Conservation (phyloP, 225 moss, liverwort and hornwort genomes). For the Pleurozium schreberi region DNA sequence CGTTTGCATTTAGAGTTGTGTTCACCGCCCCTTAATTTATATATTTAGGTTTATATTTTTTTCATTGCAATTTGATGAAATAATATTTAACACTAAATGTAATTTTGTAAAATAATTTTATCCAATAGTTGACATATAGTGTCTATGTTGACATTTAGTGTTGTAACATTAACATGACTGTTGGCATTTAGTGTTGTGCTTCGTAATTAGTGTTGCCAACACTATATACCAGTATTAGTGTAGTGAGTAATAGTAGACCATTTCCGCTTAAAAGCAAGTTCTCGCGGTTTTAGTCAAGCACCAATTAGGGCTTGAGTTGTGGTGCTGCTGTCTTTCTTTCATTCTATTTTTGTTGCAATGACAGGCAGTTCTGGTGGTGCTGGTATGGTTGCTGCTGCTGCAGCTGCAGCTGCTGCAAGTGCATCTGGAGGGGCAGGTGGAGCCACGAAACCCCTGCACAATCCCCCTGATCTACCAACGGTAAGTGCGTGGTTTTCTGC, state of each 20-base stretch:
- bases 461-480: conserved; percentile 87
- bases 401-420: conserved; percentile 88
- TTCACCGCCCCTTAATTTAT: too few relatives aligned
- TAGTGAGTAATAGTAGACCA: not conserved
- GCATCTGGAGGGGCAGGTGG: conserved; percentile 70
- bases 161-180: too few relatives aligned
- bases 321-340: not conserved
- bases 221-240: too few relatives aligned
- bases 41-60: too few relatives aligned
- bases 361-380: conserved; percentile 80
- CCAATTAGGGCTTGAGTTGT: not conserved
- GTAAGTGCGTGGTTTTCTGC: conserved; percentile 83
- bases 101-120: too few relatives aligned
- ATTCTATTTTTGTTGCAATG: conserved; percentile 5
- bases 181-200: too few relatives aligned
- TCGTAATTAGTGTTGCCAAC: too few relatives aligned
- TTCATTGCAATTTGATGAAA: too few relatives aligned
- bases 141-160: too few relatives aligned
- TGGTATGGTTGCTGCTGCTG: conserved; percentile 99
- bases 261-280: not conserved
- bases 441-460: conserved; percentile 68
- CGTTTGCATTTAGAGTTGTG: too few relatives aligned
- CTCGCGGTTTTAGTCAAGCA: not conserved
- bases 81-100: too few relatives aligned
- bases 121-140: too few relatives aligned